phyloP scores from a whole-genome alignment of 331 rosid genomes.

The Spiraea crenata region DNA sequence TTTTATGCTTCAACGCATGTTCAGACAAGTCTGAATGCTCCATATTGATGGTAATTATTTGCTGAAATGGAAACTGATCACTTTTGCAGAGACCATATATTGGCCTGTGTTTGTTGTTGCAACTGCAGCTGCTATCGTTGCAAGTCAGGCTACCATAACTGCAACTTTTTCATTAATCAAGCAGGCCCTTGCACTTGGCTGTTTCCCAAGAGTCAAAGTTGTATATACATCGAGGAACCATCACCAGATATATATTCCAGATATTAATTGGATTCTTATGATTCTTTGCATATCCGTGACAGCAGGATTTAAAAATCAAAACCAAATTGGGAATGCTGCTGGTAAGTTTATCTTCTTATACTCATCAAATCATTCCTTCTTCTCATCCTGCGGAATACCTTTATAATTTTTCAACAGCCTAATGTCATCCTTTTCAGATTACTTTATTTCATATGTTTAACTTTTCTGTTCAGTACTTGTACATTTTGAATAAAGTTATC shows the following conservation, averaged over 20 bases:
- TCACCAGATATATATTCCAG: conserved; percentile 31
- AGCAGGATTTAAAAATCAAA: conserved; percentile 14
- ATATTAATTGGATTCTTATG: conserved; percentile 31
- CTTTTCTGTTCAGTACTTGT: too few species aligned
- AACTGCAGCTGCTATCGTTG: conserved; percentile 27
- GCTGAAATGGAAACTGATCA: not conserved
- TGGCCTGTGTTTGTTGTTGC: conserved; percentile 31
- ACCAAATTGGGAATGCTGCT: conserved; percentile 29
- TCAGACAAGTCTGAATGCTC: not conserved
- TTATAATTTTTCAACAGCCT: not conserved
- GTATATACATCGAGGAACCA: conserved; percentile 22
- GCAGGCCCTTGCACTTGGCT: conserved; percentile 32
- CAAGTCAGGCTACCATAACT: conserved; percentile 29
- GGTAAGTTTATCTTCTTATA: conserved; percentile 21
- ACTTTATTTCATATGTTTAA: too few species aligned
- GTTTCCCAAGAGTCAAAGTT: conserved; percentile 32
- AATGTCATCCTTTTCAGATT: too few species aligned
- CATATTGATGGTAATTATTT: not conserved
- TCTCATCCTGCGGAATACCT: not conserved
- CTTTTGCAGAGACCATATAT: conserved; percentile 9
- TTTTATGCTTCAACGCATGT: not conserved
- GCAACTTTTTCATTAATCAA: conserved; percentile 30
- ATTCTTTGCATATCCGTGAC: conserved; percentile 27
- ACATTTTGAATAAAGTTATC: too few species aligned
- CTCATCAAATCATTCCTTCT: not conserved